Base-by-base conservation (phyloP, 2,329 filamentous ascomycete species). In the Epichloe sibirici region DNA sequence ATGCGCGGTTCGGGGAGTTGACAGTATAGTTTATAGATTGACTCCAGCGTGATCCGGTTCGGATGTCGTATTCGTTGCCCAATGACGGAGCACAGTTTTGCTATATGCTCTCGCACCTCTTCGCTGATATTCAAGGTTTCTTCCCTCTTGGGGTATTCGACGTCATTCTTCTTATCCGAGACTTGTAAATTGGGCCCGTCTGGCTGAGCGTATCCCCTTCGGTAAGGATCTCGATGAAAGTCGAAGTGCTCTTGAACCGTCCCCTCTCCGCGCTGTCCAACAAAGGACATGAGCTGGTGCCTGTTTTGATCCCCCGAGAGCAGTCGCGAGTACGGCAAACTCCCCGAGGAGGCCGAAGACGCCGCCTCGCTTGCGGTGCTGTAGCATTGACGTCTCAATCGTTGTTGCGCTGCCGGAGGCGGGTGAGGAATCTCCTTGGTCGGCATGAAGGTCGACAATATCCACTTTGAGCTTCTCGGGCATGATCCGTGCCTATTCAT, bases 181-280 rank as follows among this genome's bases (percentile, higher is more conserved):
- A 83, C 65, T 3, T 62, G 66, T 5, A 82, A 57, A 7, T 69
- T 66, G 0, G 76, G 76, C 0, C 71, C 74, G 51, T 77, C 71
- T 2, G 75, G 63, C 7, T 67, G 68, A 8, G 79, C 78, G 58
- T 79, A 81, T 13, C 75, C 72, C 35, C 75, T 70, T 48, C 74
- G 68, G 56, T 76, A 79, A 0, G 78, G 79, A 54, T 81, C 76
- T 25, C 69, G 70, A 46, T 79, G 62, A 45, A 73, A 71, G 37
- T 74, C 66, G 43, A 82, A 65, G 55, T 81, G 73, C 31, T 81
- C 76, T 13, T 81, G 73, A 11, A 77, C 74, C 5, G 69, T 69
- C 17, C 68, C 68, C 47, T 71, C 71, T 44, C 71, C 69, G 43
- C 75, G 74, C 21, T 74, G 70, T 43, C 75, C 73, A 45, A 85